phyloP scores from a whole-genome alignment of 805 yeast genomes.

The Wickerhamiella hasegawae region DNA sequence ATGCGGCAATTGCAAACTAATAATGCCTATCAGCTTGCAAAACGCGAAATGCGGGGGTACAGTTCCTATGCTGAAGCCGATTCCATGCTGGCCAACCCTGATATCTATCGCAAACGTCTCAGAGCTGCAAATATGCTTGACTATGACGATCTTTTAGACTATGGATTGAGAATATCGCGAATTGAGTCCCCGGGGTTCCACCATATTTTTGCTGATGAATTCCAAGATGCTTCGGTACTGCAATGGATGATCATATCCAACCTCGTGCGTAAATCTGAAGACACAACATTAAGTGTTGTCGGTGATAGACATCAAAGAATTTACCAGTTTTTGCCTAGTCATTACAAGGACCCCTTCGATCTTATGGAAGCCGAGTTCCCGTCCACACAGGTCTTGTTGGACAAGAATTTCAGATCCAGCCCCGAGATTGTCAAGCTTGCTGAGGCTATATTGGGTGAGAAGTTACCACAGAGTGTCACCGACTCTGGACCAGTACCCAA shows the following conservation, averaged over 20 bases:
- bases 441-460: not conserved
- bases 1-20: not conserved
- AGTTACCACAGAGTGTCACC: not conserved
- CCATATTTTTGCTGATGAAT: constrained; percentile 83
- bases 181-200: constrained; percentile 28
- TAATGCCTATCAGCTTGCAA: not conserved
- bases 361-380: constrained; percentile 17
- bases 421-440: constrained; percentile 5
- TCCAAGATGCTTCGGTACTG: constrained; percentile 75
- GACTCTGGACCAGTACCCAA: not conserved
- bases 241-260: constrained; percentile 55
- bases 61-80: not conserved
- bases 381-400: constrained; percentile 28
- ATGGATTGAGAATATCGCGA: constrained; percentile 35
- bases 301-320: constrained; percentile 97
- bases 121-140: constrained; percentile 34
- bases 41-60: not conserved
- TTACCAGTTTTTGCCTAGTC: constrained; percentile 70
- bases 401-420: constrained; percentile 72
- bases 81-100: not conserved
- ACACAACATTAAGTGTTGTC: constrained; percentile 50
- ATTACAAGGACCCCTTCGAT: constrained; percentile 46
- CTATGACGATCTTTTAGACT: constrained; percentile 67
- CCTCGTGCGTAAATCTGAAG: constrained; percentile 20
- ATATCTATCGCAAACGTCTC: constrained; percentile 36